Evolutionary conservation across 768 basidiomycete species (phyloP), one percentile per base, ranked within the genome.

Genomic region (Rhizopogon sp.): DNA sequence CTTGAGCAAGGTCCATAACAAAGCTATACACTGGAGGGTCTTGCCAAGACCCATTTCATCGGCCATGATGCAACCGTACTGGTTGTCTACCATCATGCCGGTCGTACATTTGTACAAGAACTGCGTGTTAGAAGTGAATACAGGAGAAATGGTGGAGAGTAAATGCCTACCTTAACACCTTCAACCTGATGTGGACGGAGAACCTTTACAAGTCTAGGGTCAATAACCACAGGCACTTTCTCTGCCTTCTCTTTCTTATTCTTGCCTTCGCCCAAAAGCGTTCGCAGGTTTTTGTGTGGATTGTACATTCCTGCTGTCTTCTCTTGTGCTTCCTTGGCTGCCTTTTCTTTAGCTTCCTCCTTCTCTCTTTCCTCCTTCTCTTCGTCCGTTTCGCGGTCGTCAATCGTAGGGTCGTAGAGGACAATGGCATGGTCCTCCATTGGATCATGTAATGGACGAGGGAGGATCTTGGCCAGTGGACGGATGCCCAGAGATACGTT

Each of bases 21-120:
- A 80, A 2, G 96, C 80, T 58, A 99, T 98, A 66, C 97, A 98
- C 66, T 99, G 97, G 14, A 99, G 78, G 14, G 95, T 96, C 71
- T 97, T 95, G 16, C 93, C 96, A 13, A 98, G 82, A 63, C 96
- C 96, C 96, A 99, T 99, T 71, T 96, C 96, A 65, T 99, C 96
- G 1, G 96, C 96, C 96, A 99, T 98, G 69, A 99, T 99, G 65
- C 96, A 98, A 0, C 91, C 92, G 57, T 85, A 88, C 58, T 96
- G 93, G 62, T 93, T 90, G 43, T 92, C 87, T 39, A 89, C 90
- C 54, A 95, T 71, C 84, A 95, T 89, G 1, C 95, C 97, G 0
- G 94, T 97, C 5, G 94, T 87, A 70, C 95, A 97, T 70, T 83
- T 86, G 72, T 96, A 99, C 69, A 99, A 70, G 70, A 99, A 98